Evolutionary conservation across 192 early-diverging fungal genomes (phyloP).

Genomic region (Allomyces arbusculus): DNA sequence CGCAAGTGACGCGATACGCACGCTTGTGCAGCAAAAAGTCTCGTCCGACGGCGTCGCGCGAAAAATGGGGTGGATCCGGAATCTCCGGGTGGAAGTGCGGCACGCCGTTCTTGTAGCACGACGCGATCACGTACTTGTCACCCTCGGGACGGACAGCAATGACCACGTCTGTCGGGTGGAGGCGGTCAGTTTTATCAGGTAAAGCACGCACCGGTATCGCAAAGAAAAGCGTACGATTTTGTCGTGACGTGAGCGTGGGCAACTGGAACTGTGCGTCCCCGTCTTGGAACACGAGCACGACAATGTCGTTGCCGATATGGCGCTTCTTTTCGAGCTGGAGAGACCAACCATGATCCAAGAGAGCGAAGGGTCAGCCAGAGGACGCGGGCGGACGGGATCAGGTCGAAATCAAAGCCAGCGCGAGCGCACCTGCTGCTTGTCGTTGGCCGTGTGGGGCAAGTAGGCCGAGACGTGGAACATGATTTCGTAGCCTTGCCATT

Average conservation of each 20-base stretch:
- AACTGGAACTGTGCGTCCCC: constrained; percentile 22
- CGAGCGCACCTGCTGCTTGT: constrained; percentile 23
- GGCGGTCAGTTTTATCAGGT: neutral
- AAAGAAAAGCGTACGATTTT: constrained; percentile 16
- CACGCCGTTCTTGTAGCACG: constrained; percentile 33
- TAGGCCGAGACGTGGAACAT: constrained; percentile 56
- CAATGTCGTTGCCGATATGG: constrained; percentile 55
- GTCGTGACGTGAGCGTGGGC: constrained; percentile 23
- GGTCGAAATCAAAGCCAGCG: constrained; percentile 1
- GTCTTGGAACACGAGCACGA: constrained; percentile 33
- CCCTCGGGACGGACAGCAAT: constrained; percentile 9
- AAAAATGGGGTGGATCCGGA: constrained; percentile 30
- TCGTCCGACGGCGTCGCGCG: constrained; percentile 30
- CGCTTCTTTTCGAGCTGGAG: constrained; percentile 33
- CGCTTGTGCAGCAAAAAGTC: constrained; percentile 44
- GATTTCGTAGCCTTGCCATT: constrained; percentile 50
- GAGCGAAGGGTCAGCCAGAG: no score
- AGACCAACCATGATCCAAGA: neutral
- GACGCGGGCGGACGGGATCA: neutral
- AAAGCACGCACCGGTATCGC: neutral
- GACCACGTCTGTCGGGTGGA: constrained; percentile 8
- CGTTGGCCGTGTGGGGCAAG: constrained; percentile 33
- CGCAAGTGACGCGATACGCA: constrained; percentile 6
- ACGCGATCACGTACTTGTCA: constrained; percentile 13
- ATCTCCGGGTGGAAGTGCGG: constrained; percentile 37